Evolutionary conservation across 176 grass and related monocot genomes (phyloP).

Genomic region (Aegilops tauschii): DNA sequence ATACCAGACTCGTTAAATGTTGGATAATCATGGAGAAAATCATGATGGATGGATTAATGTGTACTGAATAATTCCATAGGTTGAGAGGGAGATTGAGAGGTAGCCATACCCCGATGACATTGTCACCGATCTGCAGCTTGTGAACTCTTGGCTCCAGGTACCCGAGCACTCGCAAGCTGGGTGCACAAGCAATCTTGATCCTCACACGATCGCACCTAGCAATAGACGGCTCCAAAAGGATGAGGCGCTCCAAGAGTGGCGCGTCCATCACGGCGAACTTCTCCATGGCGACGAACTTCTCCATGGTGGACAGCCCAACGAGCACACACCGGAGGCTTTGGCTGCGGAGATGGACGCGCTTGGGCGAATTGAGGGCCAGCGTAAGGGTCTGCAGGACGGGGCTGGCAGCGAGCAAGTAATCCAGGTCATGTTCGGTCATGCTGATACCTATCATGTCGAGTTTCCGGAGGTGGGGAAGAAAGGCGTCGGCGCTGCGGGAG

Average conservation of each 20-base stretch:
- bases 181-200: neutral
- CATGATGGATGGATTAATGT: neutral
- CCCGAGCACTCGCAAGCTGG: neutral
- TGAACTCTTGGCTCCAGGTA: neutral
- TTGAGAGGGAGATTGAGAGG: neutral
- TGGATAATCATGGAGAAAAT: neutral
- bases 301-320: neutral
- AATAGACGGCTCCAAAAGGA: neutral
- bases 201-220: neutral
- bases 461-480: constrained; percentile 23
- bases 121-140: neutral
- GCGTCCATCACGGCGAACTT: constrained; percentile 12
- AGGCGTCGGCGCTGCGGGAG: neutral
- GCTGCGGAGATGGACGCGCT: neutral
- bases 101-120: neutral
- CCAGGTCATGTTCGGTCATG: neutral
- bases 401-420: neutral
- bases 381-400: neutral
- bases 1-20: neutral
- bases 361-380: neutral
- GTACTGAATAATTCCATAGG: neutral
- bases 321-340: constrained; percentile 22
- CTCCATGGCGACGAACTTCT: neutral
- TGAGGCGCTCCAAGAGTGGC: constrained; percentile 8
- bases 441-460: neutral